phyloP scores from a whole-genome alignment of 2,329 filamentous ascomycete genomes.

The Fusarium coicis region DNA sequence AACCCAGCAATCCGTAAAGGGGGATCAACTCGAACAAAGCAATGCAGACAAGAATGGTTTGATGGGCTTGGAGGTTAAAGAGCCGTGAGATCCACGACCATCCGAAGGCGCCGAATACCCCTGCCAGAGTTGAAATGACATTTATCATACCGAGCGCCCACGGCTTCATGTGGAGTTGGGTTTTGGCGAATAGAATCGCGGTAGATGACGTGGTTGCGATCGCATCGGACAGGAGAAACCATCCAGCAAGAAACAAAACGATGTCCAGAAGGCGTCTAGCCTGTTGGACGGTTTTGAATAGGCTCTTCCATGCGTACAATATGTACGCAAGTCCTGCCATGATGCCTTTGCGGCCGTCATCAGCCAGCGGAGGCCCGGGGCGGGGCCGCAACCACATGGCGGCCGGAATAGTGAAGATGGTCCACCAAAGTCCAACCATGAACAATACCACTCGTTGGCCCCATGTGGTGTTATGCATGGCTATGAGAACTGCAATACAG shows the following conservation, averaged over 20 bases:
- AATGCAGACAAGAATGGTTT: conserved; percentile 94
- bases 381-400: conserved; percentile 88
- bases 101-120: conserved; percentile 87
- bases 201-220: conserved; percentile 96
- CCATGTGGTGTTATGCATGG: conserved; percentile 81
- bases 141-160: conserved; percentile 92
- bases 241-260: conserved; percentile 82
- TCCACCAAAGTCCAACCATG: conserved; percentile 92
- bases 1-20: conserved; percentile 88
- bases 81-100: conserved; percentile 83
- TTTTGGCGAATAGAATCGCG: conserved; percentile 95
- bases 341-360: conserved; percentile 51
- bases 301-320: conserved; percentile 83
- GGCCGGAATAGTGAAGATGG: conserved; percentile 87
- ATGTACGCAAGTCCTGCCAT: conserved; percentile 75
- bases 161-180: conserved; percentile 87
- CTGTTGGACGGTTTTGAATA: conserved; percentile 81
- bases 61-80: conserved; percentile 78
- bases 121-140: conserved; percentile 86
- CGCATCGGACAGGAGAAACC: conserved; percentile 94
- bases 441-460: conserved; percentile 89
- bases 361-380: conserved; percentile 82
- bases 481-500: conserved; percentile 80
- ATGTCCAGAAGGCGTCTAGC: conserved; percentile 80
- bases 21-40: conserved; percentile 92